A percentile compares a stretch with the other conserved stretches of the same genome.
Conservation (phyloP, 2,329 filamentous ascomycete species). For the Beauveria varroae region DNA sequence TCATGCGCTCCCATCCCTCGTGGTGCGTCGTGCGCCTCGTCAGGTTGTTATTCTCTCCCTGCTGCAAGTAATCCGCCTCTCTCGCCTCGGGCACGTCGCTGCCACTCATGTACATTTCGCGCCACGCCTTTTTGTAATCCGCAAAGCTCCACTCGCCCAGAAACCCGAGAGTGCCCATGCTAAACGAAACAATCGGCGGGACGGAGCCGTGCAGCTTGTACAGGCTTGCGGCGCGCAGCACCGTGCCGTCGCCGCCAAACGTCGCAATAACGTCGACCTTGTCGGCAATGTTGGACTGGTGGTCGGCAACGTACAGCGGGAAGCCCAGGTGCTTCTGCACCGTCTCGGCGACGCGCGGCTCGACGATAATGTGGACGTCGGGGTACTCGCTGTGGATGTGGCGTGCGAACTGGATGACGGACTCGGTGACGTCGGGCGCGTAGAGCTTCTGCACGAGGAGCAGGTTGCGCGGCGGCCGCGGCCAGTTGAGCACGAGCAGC, state of each 20-base stretch:
- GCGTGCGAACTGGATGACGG: conserved; percentile 50
- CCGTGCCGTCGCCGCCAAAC: conserved; percentile 88
- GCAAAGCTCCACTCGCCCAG: conserved; percentile 93
- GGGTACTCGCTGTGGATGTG: conserved; percentile 78
- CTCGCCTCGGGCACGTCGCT: conserved; percentile 40
- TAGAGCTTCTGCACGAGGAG: conserved; percentile 53
- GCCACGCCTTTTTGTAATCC: conserved; percentile 86
- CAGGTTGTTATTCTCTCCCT: conserved; percentile 19
- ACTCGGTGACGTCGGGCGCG: conserved; percentile 43
- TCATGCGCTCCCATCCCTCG: conserved; percentile 61
- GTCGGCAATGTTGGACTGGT: conserved; percentile 51
- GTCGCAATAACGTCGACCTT: conserved; percentile 88
- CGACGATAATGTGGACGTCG: conserved; percentile 73
- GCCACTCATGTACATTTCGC: conserved; percentile 82
- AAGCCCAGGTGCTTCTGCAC: conserved; percentile 66
- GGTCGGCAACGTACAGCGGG: conserved; percentile 58
- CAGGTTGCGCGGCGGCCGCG: conserved; percentile 46
- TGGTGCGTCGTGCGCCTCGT: conserved; percentile 15
- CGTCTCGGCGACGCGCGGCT: conserved; percentile 63
- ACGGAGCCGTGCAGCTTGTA: conserved; percentile 67
- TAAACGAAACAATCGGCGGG: conserved; percentile 87
- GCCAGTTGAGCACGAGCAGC: conserved; percentile 48
- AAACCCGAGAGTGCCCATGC: conserved; percentile 94
- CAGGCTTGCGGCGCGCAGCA: conserved; percentile 70
- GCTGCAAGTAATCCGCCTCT: conserved; percentile 31